Percentiles rank a stretch among this genome's conserved stretches.
Conservation (phyloP, 2,329 filamentous ascomycete genomes). For the Allantophomopsis cytisporea region DNA sequence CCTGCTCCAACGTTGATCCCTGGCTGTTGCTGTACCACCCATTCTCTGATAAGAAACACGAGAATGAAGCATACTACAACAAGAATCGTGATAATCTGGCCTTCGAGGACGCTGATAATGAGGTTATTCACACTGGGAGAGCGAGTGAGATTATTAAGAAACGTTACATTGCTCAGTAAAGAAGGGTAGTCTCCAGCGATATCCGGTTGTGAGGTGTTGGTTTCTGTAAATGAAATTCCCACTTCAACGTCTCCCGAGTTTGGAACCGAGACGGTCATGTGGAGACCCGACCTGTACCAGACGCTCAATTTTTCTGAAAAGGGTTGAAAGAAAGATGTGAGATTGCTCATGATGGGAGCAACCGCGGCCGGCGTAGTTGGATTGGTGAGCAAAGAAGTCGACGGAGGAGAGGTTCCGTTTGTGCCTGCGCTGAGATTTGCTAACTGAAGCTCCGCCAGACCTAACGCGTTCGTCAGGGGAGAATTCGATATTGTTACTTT, state of each 20-base stretch:
- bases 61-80: conserved; percentile 92
- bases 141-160: conserved; percentile 49
- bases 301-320: conserved; percentile 13
- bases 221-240: not conserved
- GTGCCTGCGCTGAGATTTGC: conserved; percentile 10
- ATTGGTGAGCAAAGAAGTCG: conserved; percentile 11
- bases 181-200: conserved; percentile 19
- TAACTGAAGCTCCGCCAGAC: conserved; percentile 10
- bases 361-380: conserved; percentile 24
- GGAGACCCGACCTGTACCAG: conserved; percentile 11
- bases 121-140: conserved; percentile 63
- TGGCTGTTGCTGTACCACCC: conserved; percentile 96
- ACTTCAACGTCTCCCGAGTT: not conserved
- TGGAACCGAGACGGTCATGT: conserved; percentile 3
- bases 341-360: conserved; percentile 21
- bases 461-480: conserved; percentile 8
- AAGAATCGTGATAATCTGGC: conserved; percentile 82
- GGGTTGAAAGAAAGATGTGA: conserved; percentile 15
- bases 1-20: conserved; percentile 66
- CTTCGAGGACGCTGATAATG: conserved; percentile 75
- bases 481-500: conserved; percentile 5
- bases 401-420: conserved; percentile 14
- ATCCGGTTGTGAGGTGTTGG: conserved; percentile 1
- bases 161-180: conserved; percentile 40
- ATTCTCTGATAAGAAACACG: conserved; percentile 93